Base-by-base conservation (phyloP, 768 basidiomycete genomes). In the Clathrus columnatus region DNA sequence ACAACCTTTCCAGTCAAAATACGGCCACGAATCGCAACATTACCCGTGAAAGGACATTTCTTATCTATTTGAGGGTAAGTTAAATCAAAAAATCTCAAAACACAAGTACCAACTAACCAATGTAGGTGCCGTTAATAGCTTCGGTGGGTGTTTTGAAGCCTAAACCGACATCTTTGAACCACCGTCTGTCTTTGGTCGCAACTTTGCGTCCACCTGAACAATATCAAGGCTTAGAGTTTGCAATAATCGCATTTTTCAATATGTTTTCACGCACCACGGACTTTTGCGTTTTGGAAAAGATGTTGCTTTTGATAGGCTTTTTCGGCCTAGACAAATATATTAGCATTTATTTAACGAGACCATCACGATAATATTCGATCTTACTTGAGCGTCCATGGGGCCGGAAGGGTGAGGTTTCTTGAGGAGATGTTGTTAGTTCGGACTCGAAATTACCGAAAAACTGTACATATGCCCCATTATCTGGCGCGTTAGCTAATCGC, bases 11-110 rank as follows among this genome's bases (percentile, higher is more conserved):
- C 96, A 49, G 93, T 95, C 60, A 99, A 77, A 75, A 99, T 99
- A 66, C 96, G 94, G 54, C 96, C 96, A 69, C 96, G 95, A 71
- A 99, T 99, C 55, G 96, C 98, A 65, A 99, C 77, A 63, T 92
- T 78, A 61, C 95, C 90, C 61, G 91, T 94, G 81, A 97, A 99
- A 24, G 96, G 96, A 78, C 96, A 99, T 76, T 99, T 99, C 81
- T 98, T 98, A 83, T 99, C 96, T 92, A 11, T 36, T 36, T 36
- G n/a, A n/a, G n/a, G n/a, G n/a, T 48, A 14, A 51, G 27, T 20
- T 42, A 29, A n/a, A 43, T 16, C 36, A 14, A n/a, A 20, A 46
- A 60, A 50, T 30, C 24, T 28, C 21, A 24, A 26, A 29, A 47
- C 44, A 36, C 20, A 20, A 44, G 36, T 28, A 27, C 32, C 45